Percentiles rank a stretch among this genome's conserved stretches.
phyloP scores from a whole-genome alignment of 495 filamentous ascomycete species.

The Penicillium cataractarum region DNA sequence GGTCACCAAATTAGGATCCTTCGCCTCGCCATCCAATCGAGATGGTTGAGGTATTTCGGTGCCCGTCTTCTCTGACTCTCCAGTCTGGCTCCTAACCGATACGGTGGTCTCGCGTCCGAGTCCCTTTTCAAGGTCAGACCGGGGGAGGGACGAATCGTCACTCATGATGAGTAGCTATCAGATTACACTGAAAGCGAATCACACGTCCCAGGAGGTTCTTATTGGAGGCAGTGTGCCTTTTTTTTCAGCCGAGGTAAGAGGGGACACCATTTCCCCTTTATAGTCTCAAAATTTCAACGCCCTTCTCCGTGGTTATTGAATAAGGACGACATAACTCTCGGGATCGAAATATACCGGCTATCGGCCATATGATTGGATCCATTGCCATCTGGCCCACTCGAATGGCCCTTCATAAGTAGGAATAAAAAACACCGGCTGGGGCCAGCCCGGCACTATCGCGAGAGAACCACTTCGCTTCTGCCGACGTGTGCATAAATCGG shows the following conservation, averaged over 20 bases:
- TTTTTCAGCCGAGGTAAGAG: not conserved
- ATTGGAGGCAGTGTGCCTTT: not conserved
- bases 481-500: not conserved
- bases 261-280: not conserved
- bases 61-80: not conserved
- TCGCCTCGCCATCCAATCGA: not conserved
- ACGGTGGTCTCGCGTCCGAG: not conserved
- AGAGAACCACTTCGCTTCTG: not conserved
- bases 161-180: not conserved
- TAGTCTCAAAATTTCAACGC: not conserved
- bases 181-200: not conserved
- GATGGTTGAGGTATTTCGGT: not conserved
- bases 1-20: constrained; percentile 25
- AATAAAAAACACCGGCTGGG: not conserved
- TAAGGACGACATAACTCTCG: not conserved
- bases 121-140: not conserved
- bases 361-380: not conserved
- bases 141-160: not conserved
- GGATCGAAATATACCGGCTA: not conserved
- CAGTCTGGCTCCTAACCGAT: not conserved
- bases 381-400: not conserved
- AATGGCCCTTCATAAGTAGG: not conserved
- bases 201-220: not conserved
- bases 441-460: not conserved
- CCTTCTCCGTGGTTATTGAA: not conserved